A percentile compares a stretch with the other conserved stretches of the same genome.
These are phyloP conservation scores for Metschnikowia santaceciliae DNA, from an alignment of 805 yeast species.

Conservation along the genomic window DNA sequence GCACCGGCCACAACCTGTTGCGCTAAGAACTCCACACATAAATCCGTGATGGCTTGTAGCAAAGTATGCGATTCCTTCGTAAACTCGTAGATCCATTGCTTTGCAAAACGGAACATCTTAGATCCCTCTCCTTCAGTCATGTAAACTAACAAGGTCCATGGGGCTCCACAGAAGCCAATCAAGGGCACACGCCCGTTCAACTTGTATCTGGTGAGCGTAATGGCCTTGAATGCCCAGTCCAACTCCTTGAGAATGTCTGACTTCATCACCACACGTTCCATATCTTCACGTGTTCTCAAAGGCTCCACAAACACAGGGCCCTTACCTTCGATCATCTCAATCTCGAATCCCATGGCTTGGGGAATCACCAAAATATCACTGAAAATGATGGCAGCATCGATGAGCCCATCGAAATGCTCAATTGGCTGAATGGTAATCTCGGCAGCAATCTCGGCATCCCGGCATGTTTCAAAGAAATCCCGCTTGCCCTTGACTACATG, in stretches of 20 bases:
- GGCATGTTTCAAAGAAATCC: conserved; percentile 93
- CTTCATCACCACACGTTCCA: conserved; percentile 52
- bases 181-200: conserved; percentile 89
- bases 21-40: conserved; percentile 87
- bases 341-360: conserved; percentile 96
- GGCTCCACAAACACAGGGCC: conserved; percentile 95
- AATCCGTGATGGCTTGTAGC: conserved; percentile 75
- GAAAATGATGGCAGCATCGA: conserved; percentile 96
- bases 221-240: conserved; percentile 94
- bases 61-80: conserved; percentile 68
- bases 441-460: conserved; percentile 90
- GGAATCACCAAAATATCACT: conserved; percentile 95
- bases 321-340: conserved; percentile 87
- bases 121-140: conserved; percentile 98
- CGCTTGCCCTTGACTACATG: conserved; percentile 80
- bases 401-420: conserved; percentile 78
- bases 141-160: conserved; percentile 95
- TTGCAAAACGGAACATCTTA: conserved; percentile 82
- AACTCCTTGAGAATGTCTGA: conserved; percentile 74
- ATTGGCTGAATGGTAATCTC: conserved; percentile 95
- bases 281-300: conserved; percentile 67
- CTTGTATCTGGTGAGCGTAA: conserved; percentile 82
- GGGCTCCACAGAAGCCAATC: conserved; percentile 95
- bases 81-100: conserved; percentile 84
- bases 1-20: conserved; percentile 97